Evolutionary conservation across 192 early-diverging fungal genomes (phyloP).

Genomic region (Gryganskiella cystojenkinii): DNA sequence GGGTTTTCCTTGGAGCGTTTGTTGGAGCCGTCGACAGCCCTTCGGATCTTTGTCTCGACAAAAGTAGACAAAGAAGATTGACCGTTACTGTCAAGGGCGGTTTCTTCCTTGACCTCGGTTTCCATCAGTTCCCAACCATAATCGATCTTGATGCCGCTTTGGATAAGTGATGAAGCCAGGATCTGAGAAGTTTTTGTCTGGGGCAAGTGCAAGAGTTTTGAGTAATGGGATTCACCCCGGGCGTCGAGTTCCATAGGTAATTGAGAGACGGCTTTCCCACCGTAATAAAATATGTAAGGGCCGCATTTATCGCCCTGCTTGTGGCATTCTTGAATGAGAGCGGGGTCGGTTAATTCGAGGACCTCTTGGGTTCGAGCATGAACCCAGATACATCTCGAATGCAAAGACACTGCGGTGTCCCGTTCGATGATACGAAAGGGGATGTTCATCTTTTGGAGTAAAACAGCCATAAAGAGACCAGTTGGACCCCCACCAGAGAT

Average conservation of each 20-base stretch:
- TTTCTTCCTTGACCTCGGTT: conserved; percentile 32
- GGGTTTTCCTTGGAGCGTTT: background rate
- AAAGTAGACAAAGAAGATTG: background rate
- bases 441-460: conserved; percentile 36
- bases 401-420: conserved; percentile 3
- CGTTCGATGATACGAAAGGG: conserved; percentile 39
- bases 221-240: conserved; percentile 15
- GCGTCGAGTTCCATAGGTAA: background rate
- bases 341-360: conserved; percentile 9
- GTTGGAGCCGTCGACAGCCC: conserved; percentile 19
- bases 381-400: conserved; percentile 30
- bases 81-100: background rate
- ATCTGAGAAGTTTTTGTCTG: conserved; percentile 25
- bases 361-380: conserved; percentile 44
- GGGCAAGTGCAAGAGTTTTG: conserved; percentile 14
- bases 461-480: conserved; percentile 38
- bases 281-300: conserved; percentile 12
- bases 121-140: conserved; percentile 42
- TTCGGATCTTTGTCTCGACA: conserved; percentile 36
- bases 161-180: conserved; percentile 11
- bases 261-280: background rate
- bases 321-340: conserved; percentile 17
- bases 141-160: conserved; percentile 35
- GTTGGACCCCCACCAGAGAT: conserved; percentile 47
- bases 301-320: too few relatives aligned